Percentiles rank a stretch among this genome's conserved stretches.
phyloP scores from a whole-genome alignment of 768 basidiomycete genomes.

The Chalciporus sphaerocephalus region DNA sequence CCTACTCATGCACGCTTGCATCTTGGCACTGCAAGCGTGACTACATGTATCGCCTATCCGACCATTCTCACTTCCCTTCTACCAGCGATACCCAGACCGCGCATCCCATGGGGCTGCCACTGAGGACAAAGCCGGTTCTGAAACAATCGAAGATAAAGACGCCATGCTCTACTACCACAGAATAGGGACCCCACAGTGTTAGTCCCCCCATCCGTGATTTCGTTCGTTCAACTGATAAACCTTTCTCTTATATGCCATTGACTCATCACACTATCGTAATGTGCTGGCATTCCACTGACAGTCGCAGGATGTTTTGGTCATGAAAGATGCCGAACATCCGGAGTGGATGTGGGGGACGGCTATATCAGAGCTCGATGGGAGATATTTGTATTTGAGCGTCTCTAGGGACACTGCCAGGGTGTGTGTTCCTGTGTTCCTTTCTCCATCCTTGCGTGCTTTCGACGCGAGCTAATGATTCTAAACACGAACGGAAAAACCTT shows the following conservation, averaged over 20 bases:
- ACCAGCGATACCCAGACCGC: slow-evolving; percentile 54
- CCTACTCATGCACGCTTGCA: not conserved
- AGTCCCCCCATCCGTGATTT: slow-evolving; percentile 15
- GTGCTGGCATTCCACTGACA: slow-evolving; percentile 22
- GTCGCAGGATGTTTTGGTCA: slow-evolving; percentile 66
- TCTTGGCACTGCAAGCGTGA: too few relatives aligned
- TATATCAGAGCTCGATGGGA: slow-evolving; percentile 58
- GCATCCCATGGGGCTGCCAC: slow-evolving; percentile 41
- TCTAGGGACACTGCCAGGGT: slow-evolving; percentile 63
- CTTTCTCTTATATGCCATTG: not conserved
- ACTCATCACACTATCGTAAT: not conserved
- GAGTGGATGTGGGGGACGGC: slow-evolving; percentile 59
- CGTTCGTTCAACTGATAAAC: slow-evolving; percentile 8
- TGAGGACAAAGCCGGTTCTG: slow-evolving; percentile 52
- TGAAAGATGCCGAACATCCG: slow-evolving; percentile 59
- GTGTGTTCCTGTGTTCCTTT: slow-evolving; percentile 15
- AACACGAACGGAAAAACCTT: slow-evolving; percentile 56
- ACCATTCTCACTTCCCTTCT: slow-evolving; percentile 3
- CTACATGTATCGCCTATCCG: not conserved
- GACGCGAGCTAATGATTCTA: not conserved
- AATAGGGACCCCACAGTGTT: slow-evolving; percentile 67
- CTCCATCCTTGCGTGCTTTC: not conserved
- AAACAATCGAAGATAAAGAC: slow-evolving; percentile 58
- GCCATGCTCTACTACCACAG: slow-evolving; percentile 77
- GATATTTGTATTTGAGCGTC: slow-evolving; percentile 54